Evolutionary conservation across 1,139 yeast genomes (phyloP).

Genomic region (Geotrichum europaeum): DNA sequence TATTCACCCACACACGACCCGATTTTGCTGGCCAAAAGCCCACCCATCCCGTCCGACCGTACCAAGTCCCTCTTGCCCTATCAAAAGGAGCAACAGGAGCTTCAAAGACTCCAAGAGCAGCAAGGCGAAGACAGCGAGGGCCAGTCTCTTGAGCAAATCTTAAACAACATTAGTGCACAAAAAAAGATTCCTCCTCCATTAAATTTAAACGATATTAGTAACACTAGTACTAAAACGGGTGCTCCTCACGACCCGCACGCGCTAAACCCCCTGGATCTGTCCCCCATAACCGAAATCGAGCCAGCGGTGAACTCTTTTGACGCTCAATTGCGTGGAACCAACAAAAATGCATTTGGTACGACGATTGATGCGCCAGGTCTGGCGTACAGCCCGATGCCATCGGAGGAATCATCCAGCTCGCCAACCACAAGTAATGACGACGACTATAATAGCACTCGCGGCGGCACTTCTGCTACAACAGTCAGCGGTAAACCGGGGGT

Average conservation of each 20-base stretch:
- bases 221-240: background rate
- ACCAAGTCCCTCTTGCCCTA: constrained; percentile 4
- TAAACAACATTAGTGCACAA: background rate
- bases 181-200: background rate
- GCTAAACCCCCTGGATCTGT: constrained; percentile 3
- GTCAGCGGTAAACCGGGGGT: background rate
- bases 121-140: background rate
- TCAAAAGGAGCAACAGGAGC: constrained; percentile 1
- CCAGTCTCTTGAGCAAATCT: background rate
- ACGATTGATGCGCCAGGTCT: background rate
- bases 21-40: background rate
- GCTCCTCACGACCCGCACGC: background rate
- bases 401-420: background rate
- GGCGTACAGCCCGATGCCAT: constrained; percentile 1
- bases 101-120: background rate
- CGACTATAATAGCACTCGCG: background rate
- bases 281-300: background rate
- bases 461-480: background rate
- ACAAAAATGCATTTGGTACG: background rate
- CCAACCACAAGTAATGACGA: background rate
- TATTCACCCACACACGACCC: constrained; percentile 9
- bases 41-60: background rate
- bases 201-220: background rate
- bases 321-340: background rate
- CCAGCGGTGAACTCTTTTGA: background rate